Base-by-base conservation (phyloP, 129 eudicot species). In the Saposhnikovia divaricata region DNA sequence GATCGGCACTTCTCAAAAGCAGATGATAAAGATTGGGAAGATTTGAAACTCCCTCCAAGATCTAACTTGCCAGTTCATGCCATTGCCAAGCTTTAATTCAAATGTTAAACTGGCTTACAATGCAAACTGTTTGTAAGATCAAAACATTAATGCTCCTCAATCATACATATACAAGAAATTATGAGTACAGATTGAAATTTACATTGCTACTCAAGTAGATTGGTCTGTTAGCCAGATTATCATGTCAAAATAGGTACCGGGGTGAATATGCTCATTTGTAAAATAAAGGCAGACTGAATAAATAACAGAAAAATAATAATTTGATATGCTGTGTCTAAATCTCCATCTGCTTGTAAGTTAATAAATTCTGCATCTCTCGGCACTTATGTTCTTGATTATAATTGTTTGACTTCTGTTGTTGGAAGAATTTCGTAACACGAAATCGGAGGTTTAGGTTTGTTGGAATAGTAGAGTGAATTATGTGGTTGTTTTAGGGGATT, bases 1-100 rank as follows among this genome's bases (percentile, higher is more conserved):
- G 93, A 90, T 34, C 80, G 65, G 27, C 90, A 92, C 85, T 95
- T 92, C 89, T 77, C 88, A 19, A 88, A 82, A 81, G 75, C 84
- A 69, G 81, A 87, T 18, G 92, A 84, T 73, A 90, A 85, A 76
- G 94, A 85, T 19, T 90, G 93, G 96, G 89, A 86, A 81, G 99
- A 95, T 81, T 78, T 95, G 15, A 88, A 89, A 47, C 91, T 95
- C 80, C 96, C 97, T 28, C 77, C 82, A 46, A 90, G 96, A 74
- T 85, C 93, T 74, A 89, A 87, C 72, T 80, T 92, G 82, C 97
- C 97, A 76, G 76, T 87, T 57, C 83, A 82, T 81, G 94, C 96
- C 85, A 87, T 95, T 82, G 96, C 99, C n/a, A 95, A 95, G 85
- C 97, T 95, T 77, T 92, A 81, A 87, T 63, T 23, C 59, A n/a